Evolutionary conservation across 202 grass and related monocot species (phyloP), one percentile per base, ranked within the genome.

Genomic region (Sporobolus alterniflorus): DNA sequence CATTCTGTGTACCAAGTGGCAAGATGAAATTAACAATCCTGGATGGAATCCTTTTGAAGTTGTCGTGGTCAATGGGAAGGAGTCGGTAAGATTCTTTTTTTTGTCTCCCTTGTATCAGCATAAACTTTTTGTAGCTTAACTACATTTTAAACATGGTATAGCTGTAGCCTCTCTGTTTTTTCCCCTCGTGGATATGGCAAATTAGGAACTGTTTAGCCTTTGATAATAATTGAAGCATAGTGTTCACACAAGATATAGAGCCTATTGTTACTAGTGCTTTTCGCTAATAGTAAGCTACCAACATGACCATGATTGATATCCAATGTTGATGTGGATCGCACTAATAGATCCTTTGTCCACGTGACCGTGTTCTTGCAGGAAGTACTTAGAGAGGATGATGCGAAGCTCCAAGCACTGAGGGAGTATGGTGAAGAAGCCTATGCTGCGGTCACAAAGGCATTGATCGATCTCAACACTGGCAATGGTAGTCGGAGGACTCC

Each of bases 1-100:
- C 20, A 17, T 75, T 10, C 79, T 92, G 51, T 84, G 73, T 69
- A 86, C 79, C 11, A 83, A 88, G 49, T 98, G 95, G 95, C 86
- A 94, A 74, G 80, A 88, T 66, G 90, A 98, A 84, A 80, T 98
- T 33, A 75, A 69, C 56, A 88, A 91, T 47, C 81, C 84, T 51
- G 69, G 78, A 34, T 94, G 88, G 92, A 78, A 83, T 54, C 87
- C 90, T 67, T 94, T 87, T 49, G 83, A 43, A 68, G 74, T 67
- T 67, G 50, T 84, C 56, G 42, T 51, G 26, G 64, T 78, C 34
- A 73, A 88, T 11, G 89, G 86, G 64, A 85, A 94, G 80, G 25
- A 9, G 7, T 47, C 48, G 84, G 85, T 92, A 88, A 60, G 74
- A 86, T 74, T 69, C 17, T 29, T 6, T 55, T 55, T 24, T 55